Base-by-base conservation (phyloP, 2,329 filamentous ascomycete genomes). In the Aspergillus sp. region DNA sequence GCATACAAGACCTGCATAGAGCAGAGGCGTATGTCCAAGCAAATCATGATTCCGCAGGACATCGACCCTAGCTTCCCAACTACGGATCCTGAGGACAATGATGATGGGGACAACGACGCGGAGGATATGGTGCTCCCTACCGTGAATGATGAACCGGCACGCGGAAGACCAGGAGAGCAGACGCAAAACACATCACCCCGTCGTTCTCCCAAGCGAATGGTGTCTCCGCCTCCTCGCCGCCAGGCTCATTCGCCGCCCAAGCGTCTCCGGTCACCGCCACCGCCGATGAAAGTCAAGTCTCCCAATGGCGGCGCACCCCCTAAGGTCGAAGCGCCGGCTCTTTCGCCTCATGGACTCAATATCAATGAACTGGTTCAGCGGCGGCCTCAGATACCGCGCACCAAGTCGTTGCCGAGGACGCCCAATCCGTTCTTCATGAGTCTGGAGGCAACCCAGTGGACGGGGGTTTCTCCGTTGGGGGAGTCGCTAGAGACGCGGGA, bases 11-110 rank as follows among this genome's bases (percentile, higher is more conserved):
- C 84, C 2, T 86, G 82, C 48, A 72, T 93, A 36, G 82, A 88
- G 50, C 79, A 84, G 34, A 80, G 83, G 44, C 81, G 86, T 47
- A 80, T 80, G 29, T 79, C 81, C 45, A 94, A 88, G 63, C 81
- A 88, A 39, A 78, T 82, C 41, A 57, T 76, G 17, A 85, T 89
- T 17, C 89, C 91, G n/a, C 91, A 96, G 54, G 91, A 96, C 48
- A 93, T 95, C 39, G 91, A 98, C 52, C 91, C 91, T 1, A 95
- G 88, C 52, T 98, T 98, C 57, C 91, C 91, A 0, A 88, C 86
- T 1, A 94, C 88, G 0, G 91, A 96, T 47, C 83, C 82, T 0
- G 91, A 98, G 46, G 78, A 86, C 44, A 80, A 89, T 16, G 83
- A 84, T 29, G 82, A 86, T 24, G 78, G 84, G 25, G 78, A 84